Percentiles rank a stretch among this genome's conserved stretches.
These are phyloP conservation scores for Trichoderma atrobrunneum DNA, from an alignment of 2,329 filamentous ascomycete species.

Conservation along the genomic window DNA sequence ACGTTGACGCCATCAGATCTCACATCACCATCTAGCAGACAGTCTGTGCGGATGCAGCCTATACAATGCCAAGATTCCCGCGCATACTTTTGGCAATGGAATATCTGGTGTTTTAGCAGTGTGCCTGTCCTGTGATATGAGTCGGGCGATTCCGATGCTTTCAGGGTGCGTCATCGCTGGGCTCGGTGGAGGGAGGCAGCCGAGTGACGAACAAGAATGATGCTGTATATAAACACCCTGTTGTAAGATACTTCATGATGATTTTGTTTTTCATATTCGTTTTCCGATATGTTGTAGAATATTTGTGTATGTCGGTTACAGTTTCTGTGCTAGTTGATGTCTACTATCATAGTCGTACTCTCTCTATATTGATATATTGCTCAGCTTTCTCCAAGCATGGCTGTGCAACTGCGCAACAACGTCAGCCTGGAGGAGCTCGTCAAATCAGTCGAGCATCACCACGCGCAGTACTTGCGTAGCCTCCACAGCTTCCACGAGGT, in stretches of 20 bases:
- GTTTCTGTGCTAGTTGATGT: not conserved
- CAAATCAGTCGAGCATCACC: constrained; percentile 32
- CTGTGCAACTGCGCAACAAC: constrained; percentile 22
- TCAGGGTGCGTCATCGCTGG: not conserved
- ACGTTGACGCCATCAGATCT: not conserved
- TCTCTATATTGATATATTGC: not conserved
- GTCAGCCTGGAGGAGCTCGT: constrained; percentile 34
- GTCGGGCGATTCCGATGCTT: constrained; percentile 8
- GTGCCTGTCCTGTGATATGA: not conserved
- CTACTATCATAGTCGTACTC: not conserved
- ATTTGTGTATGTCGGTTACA: not conserved
- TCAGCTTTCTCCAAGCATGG: not conserved
- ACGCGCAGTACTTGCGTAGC: constrained; percentile 35
- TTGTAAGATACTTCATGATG: not conserved
- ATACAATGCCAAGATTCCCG: not conserved
- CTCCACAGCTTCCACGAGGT: constrained; percentile 32
- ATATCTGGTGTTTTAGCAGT: not conserved
- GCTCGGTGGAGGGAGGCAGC: not conserved
- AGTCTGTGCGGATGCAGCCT: not conserved
- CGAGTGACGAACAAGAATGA: not conserved
- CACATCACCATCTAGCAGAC: not conserved
- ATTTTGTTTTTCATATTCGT: not conserved
- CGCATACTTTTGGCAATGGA: not conserved
- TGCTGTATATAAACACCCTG: not conserved
- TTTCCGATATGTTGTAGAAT: not conserved